Percentiles rank a stretch among this genome's conserved stretches.
Conservation (phyloP, 805 yeast genomes). For the Torulaspora quercuum region DNA sequence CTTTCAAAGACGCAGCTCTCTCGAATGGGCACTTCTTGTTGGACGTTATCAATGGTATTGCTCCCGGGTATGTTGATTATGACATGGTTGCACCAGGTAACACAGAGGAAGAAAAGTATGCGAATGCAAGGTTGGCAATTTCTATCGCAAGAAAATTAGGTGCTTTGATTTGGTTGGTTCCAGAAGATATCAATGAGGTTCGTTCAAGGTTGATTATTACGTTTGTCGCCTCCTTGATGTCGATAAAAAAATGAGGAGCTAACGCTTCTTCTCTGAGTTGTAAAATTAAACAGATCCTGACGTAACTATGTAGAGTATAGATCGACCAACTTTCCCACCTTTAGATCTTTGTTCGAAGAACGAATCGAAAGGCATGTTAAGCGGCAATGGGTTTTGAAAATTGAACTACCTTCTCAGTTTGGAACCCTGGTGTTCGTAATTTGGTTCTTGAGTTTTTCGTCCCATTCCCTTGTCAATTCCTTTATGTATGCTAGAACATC, state of each 20-base stretch:
- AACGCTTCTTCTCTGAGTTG: slow-evolving; percentile 4
- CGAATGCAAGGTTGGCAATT: slow-evolving; percentile 94
- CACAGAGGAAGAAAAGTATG: slow-evolving; percentile 82
- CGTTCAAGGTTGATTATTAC: slow-evolving; percentile 90
- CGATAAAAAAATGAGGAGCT: slow-evolving; percentile 41
- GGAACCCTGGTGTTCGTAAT: slow-evolving; percentile 50
- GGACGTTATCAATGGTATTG: slow-evolving; percentile 87
- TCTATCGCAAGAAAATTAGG: slow-evolving; percentile 98
- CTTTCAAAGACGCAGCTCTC: slow-evolving; percentile 78
- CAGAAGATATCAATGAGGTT: slow-evolving; percentile 97
- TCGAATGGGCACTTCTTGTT: slow-evolving; percentile 77
- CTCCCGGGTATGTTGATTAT: slow-evolving; percentile 97
- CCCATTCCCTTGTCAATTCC: slow-evolving; percentile 63
- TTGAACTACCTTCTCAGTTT: slow-evolving; percentile 12
- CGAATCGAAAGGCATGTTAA: too few species aligned
- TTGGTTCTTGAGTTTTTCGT: slow-evolving; percentile 66
- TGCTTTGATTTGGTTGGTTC: slow-evolving; percentile 97
- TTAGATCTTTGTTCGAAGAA: too few species aligned
- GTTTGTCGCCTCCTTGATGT: slow-evolving; percentile 93
- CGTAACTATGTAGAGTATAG: neutral
- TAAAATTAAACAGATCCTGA: slow-evolving; percentile 5
- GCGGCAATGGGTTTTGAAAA: too few species aligned
- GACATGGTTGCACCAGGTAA: slow-evolving; percentile 78
- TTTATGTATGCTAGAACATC: slow-evolving; percentile 68
- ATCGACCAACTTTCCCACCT: too few species aligned